These are phyloP conservation scores for Penicillium sp. DNA, from an alignment of 2,329 filamentous ascomycete species.

Conservation along the genomic window DNA sequence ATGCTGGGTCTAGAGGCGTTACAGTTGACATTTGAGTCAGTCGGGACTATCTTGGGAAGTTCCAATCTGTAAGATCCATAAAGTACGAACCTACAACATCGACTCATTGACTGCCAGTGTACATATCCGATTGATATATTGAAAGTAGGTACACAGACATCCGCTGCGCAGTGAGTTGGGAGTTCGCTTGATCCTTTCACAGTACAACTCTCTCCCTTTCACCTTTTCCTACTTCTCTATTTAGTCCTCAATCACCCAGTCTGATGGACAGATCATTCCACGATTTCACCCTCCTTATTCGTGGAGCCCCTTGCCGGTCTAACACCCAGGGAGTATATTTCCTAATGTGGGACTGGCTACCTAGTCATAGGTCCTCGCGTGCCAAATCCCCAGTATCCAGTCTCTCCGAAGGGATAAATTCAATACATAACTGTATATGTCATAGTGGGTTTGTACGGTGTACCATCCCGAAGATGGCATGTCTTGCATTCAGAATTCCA, in stretches of 20 bases:
- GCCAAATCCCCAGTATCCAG: not conserved
- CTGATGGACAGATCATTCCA: conserved; percentile 23
- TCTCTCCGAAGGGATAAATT: not conserved
- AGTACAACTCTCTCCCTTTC: too few species aligned
- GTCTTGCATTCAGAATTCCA: conserved; percentile 8
- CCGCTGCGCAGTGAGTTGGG: too few species aligned
- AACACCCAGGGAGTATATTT: not conserved
- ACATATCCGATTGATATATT: too few species aligned
- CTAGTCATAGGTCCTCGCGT: too few species aligned
- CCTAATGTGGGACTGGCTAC: not conserved
- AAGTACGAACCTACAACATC: too few species aligned
- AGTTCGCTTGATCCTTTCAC: too few species aligned
- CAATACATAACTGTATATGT: not conserved
- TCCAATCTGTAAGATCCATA: too few species aligned
- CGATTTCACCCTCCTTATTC: conserved; percentile 12
- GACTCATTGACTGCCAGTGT: too few species aligned
- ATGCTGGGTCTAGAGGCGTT: too few species aligned
- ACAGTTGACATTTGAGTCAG: not conserved
- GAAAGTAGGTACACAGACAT: too few species aligned
- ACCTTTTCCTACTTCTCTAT: too few species aligned
- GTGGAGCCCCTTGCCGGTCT: conserved; percentile 6
- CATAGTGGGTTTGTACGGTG: not conserved
- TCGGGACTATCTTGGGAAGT: too few species aligned
- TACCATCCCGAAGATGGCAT: conserved; percentile 3
- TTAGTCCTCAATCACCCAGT: not conserved